A percentile compares a stretch with the other conserved stretches of the same genome.
These are phyloP conservation scores for Paramarasmius palmivorus DNA, from an alignment of 1,284 basidiomycete species.

Conservation along the genomic window DNA sequence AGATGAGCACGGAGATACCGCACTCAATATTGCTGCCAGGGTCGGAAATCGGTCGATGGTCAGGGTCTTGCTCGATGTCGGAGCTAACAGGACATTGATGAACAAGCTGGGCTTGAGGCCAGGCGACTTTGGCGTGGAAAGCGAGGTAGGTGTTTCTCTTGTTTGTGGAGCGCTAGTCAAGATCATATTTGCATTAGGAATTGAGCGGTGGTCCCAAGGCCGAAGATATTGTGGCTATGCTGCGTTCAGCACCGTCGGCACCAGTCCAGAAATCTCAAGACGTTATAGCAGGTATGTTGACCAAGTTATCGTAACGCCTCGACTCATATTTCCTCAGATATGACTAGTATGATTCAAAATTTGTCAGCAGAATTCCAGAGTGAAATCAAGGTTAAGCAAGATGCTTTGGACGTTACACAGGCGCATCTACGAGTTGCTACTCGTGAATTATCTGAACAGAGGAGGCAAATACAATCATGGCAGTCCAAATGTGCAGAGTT, in stretches of 20 bases:
- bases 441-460: slow-evolving; percentile 85
- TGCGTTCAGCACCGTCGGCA: slow-evolving; percentile 68
- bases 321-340: slow-evolving; percentile 49
- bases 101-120: slow-evolving; percentile 95
- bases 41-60: slow-evolving; percentile 92
- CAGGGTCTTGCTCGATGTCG: slow-evolving; percentile 86
- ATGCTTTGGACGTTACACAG: slow-evolving; percentile 83
- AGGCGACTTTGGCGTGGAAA: slow-evolving; percentile 92
- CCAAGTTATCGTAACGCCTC: not conserved
- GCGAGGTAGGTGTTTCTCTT: slow-evolving; percentile 63
- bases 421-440: slow-evolving; percentile 88
- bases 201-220: slow-evolving; percentile 66
- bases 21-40: slow-evolving; percentile 92
- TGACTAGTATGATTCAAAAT: slow-evolving; percentile 81
- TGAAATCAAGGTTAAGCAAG: slow-evolving; percentile 88
- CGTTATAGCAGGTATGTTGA: slow-evolving; percentile 73
- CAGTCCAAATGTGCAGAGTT: slow-evolving; percentile 72
- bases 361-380: slow-evolving; percentile 78
- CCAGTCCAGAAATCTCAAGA: slow-evolving; percentile 89
- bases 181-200: slow-evolving; percentile 45
- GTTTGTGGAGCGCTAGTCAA: not conserved
- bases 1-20: slow-evolving; percentile 96
- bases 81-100: slow-evolving; percentile 87
- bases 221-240: slow-evolving; percentile 72
- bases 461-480: slow-evolving; percentile 79